Conservation (phyloP, 2,329 filamentous ascomycete species). For the Lachnellula cervina region DNA sequence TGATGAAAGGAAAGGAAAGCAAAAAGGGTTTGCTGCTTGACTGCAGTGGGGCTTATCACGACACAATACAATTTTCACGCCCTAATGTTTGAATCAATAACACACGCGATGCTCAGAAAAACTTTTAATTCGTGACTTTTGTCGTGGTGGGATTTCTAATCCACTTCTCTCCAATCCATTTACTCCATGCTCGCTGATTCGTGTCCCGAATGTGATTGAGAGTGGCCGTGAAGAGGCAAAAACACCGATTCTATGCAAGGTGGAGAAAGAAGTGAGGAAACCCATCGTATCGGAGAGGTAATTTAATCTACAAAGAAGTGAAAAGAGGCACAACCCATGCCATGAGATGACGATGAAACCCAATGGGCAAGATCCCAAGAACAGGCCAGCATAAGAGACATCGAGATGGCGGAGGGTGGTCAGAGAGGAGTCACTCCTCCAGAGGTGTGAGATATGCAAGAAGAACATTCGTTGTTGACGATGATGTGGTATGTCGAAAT, state of each 20-base stretch:
- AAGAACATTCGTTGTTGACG: neutral
- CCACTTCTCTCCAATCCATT: too few relatives aligned
- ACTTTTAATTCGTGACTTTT: too few relatives aligned
- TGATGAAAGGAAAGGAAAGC: too few relatives aligned
- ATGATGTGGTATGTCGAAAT: slow-evolving; percentile 12
- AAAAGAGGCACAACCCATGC: neutral
- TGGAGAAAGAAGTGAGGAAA: neutral
- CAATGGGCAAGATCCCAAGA: neutral
- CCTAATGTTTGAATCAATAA: too few relatives aligned
- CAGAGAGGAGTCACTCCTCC: neutral
- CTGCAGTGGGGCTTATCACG: too few relatives aligned
- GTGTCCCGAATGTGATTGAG: too few relatives aligned
- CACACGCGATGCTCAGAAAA: too few relatives aligned
- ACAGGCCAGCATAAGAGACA: neutral
- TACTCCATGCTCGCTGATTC: too few relatives aligned
- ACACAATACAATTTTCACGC: too few relatives aligned
- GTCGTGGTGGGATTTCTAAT: too few relatives aligned
- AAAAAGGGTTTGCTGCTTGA: too few relatives aligned
- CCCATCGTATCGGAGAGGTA: neutral
- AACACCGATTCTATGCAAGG: neutral
- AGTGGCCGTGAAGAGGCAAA: neutral
- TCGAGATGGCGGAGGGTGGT: neutral
- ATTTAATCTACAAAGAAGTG: neutral
- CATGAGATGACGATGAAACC: neutral
- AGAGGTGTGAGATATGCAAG: neutral